Conservation (phyloP, 1,284 basidiomycete species). For the Neolentinus lepideus region DNA sequence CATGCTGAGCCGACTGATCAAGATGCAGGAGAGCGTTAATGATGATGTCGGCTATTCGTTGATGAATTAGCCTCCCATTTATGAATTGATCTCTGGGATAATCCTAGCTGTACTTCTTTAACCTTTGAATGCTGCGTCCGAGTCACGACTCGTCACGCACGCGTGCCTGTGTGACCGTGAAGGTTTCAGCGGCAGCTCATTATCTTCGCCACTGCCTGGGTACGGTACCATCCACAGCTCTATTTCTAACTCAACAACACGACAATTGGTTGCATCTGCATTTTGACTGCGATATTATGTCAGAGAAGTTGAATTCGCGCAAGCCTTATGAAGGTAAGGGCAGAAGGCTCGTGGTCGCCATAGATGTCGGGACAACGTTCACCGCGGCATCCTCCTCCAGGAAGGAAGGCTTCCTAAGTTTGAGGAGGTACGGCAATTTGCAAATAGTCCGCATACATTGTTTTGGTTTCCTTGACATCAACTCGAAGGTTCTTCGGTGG, state of each 20-base stretch:
- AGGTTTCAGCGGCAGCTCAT: too few relatives aligned
- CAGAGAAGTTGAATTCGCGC: not conserved
- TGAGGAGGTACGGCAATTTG: slow-evolving; percentile 2
- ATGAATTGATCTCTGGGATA: slow-evolving; percentile 2
- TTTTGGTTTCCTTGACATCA: too few relatives aligned
- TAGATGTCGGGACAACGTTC: slow-evolving; percentile 18
- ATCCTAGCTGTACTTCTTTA: not conserved
- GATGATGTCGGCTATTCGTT: slow-evolving; percentile 50
- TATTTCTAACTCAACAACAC: too few relatives aligned
- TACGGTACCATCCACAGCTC: too few relatives aligned
- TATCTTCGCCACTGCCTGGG: too few relatives aligned
- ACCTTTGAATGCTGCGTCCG: not conserved
- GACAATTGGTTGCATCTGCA: too few relatives aligned
- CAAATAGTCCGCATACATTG: not conserved
- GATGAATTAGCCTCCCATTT: slow-evolving; percentile 12
- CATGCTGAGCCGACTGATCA: slow-evolving; percentile 59
- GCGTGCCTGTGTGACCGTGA: not conserved
- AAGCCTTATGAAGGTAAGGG: not conserved
- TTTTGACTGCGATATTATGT: too few relatives aligned
- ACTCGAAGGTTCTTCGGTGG: slow-evolving; percentile 5
- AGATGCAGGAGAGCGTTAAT: slow-evolving; percentile 42
- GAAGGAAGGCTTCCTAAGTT: slow-evolving; percentile 8
- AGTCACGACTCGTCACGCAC: not conserved
- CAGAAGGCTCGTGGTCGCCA: slow-evolving; percentile 9
- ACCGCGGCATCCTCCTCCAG: slow-evolving; percentile 15